Evolutionary conservation across 345 rosid species (phyloP).

Genomic region (Citrus sinensis): DNA sequence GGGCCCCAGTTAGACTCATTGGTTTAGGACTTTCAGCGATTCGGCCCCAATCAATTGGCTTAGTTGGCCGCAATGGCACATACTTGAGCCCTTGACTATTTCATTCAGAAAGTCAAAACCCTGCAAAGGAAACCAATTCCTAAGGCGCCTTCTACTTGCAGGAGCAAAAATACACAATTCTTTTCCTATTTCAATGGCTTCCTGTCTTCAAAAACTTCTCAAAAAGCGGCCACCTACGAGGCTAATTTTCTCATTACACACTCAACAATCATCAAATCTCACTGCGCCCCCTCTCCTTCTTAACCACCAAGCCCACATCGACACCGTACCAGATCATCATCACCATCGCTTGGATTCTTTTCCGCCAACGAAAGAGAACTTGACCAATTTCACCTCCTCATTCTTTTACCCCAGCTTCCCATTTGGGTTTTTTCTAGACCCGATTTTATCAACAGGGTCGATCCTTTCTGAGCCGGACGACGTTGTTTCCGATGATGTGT

Average conservation of each 20-base stretch:
- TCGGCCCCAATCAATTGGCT: no score
- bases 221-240: constrained; percentile 8
- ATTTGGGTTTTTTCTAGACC: constrained; percentile 16
- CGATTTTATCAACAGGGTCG: constrained; percentile 19
- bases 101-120: constrained; percentile 3
- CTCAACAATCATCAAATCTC: background rate
- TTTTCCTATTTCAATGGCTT: constrained; percentile 15
- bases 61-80: background rate
- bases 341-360: background rate
- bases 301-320: background rate
- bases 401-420: constrained; percentile 22
- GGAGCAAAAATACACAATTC: no score
- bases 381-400: constrained; percentile 2
- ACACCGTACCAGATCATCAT: background rate
- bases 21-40: no score
- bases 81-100: background rate
- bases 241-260: constrained; percentile 7
- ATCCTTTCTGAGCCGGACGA: constrained; percentile 12
- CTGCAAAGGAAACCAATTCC: background rate
- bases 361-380: constrained; percentile 1
- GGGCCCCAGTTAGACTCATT: no score
- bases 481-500: constrained; percentile 9
- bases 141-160: background rate
- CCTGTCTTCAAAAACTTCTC: constrained; percentile 22
- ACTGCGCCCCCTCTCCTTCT: background rate